Evolutionary conservation across 139 green algal species (phyloP).

Genomic region (Zygnema circumcarinatum): DNA sequence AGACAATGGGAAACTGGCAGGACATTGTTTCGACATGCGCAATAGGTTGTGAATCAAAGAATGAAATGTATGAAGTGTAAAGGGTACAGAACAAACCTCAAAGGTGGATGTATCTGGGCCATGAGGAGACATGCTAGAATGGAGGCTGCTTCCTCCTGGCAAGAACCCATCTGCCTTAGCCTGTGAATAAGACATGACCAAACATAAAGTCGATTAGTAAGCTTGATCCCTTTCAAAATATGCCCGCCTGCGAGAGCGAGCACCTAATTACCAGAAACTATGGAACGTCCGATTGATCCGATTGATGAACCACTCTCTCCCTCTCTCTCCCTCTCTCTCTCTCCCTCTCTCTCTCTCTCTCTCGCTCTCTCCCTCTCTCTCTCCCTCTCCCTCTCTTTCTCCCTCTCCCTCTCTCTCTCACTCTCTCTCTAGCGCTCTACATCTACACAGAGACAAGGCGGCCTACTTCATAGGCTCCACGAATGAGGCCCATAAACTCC

Average conservation of each 20-base stretch:
- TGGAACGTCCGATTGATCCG: too few relatives aligned
- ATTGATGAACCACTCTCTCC: too few relatives aligned
- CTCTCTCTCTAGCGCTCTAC: too few relatives aligned
- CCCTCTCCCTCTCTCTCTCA: too few relatives aligned
- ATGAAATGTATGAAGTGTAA: not conserved
- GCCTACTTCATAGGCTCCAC: slow-evolving; percentile 49
- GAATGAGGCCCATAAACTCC: slow-evolving; percentile 97
- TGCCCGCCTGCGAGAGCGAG: too few relatives aligned
- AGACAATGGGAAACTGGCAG: not conserved
- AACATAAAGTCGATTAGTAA: too few relatives aligned
- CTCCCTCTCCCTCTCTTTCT: too few relatives aligned
- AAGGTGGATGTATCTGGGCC: slow-evolving; percentile 86
- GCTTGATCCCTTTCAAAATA: too few relatives aligned
- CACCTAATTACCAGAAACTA: too few relatives aligned
- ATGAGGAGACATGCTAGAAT: slow-evolving; percentile 91
- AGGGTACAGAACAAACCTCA: slow-evolving; percentile 64
- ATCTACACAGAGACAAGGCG: not conserved
- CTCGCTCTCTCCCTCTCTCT: too few relatives aligned
- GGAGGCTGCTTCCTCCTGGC: slow-evolving; percentile 74
- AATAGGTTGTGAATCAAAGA: not conserved
- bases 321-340: too few relatives aligned
- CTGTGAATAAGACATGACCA: slow-evolving; percentile 17
- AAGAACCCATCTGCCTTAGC: slow-evolving; percentile 57
- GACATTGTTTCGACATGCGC: not conserved
- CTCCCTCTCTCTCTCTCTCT: too few relatives aligned